A percentile compares a stretch with the other conserved stretches of the same genome.
Conservation (phyloP, 257 asterid species). For the Thymus mandschuricus region DNA sequence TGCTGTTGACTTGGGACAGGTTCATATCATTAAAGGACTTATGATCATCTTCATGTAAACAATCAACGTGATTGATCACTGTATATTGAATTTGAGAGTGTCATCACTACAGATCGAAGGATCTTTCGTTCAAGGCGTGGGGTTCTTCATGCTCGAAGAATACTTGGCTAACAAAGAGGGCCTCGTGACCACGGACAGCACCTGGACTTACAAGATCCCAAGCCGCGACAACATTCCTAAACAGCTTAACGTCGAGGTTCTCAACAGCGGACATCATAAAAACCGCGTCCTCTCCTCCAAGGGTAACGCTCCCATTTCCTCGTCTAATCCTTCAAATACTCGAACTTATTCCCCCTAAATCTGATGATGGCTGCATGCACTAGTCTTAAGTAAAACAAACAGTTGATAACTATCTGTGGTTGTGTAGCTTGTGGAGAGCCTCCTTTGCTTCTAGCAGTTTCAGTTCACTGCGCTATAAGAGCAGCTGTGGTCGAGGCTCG, state of each 20-base stretch:
- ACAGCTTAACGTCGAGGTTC: conserved; percentile 59
- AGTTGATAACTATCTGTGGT: too few relatives aligned
- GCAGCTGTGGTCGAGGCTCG: conserved; percentile 78
- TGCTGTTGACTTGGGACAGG: conserved; percentile 33
- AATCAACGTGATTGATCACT: too few relatives aligned
- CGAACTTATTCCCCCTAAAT: too few relatives aligned
- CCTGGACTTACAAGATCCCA: conserved; percentile 89
- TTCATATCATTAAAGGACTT: neutral
- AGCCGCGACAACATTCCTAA: conserved; percentile 70
- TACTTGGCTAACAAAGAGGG: conserved; percentile 62
- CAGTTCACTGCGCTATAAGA: conserved; percentile 72
- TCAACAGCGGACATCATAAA: conserved; percentile 66
- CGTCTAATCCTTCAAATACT: too few relatives aligned
- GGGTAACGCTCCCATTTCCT: conserved; percentile 40
- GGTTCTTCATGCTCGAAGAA: conserved; percentile 88
- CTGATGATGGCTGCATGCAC: too few relatives aligned
- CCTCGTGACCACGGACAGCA: conserved; percentile 51
- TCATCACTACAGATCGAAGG: conserved; percentile 66
- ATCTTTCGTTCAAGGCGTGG: conserved; percentile 80
- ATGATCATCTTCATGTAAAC: too few relatives aligned
- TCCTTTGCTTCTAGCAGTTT: conserved; percentile 71
- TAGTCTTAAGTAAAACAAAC: too few relatives aligned
- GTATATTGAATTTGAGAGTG: too few relatives aligned
- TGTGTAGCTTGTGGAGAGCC: conserved; percentile 82
- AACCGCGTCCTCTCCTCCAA: conserved; percentile 77